Base-by-base conservation (phyloP, 2,329 filamentous ascomycete species). In the Daldinia sp. region DNA sequence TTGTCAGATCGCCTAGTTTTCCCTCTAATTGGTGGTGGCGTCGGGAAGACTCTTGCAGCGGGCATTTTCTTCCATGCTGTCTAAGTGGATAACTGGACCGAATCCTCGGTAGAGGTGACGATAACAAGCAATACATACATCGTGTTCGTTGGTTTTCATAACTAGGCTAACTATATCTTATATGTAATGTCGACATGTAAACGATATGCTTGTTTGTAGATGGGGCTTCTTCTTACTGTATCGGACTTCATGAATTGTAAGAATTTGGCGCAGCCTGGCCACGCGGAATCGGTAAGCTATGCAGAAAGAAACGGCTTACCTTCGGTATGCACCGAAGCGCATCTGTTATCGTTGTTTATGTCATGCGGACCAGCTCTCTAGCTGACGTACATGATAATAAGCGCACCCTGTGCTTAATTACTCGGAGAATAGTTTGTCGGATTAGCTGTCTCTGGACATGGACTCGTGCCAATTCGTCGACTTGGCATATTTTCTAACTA, bases 351-450 rank as follows among this genome's bases (percentile, higher is more conserved):
- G 34, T 53, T 48, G 29, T 54, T 56, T 50, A 39, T 50, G 32
- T 53, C 56, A 64, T 63, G 57, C 50, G 45, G 41, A 32, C 45
- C 55, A 56, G 41, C 45, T 58, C 49, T 61, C 19, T 34, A 53
- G 57, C 58, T 67, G 58, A 67, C 64, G 61, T 67, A 64, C 58
- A 63, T 32, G 32, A 27, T 59, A 34, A 60, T 54, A 52, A 54
- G 39, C 51, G 48, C 55, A 55, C 19, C 37, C 50, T 62, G 19
- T 51, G 45, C 21, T 56, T 63, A 47, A 63, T 30, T 60, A 35
- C 32, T 49, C 64, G 62, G 61, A 65, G 61, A 67, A 67, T 63
- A 64, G 58, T 64, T 58, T 58, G 61, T 64, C 10, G 45, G 19
- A 19, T 54, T 58, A 25, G 35, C 30, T 54, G 37, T 43, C 35